phyloP scores from a whole-genome alignment of 2,329 filamentous ascomycete species.

The Colletotrichum tanaceti region DNA sequence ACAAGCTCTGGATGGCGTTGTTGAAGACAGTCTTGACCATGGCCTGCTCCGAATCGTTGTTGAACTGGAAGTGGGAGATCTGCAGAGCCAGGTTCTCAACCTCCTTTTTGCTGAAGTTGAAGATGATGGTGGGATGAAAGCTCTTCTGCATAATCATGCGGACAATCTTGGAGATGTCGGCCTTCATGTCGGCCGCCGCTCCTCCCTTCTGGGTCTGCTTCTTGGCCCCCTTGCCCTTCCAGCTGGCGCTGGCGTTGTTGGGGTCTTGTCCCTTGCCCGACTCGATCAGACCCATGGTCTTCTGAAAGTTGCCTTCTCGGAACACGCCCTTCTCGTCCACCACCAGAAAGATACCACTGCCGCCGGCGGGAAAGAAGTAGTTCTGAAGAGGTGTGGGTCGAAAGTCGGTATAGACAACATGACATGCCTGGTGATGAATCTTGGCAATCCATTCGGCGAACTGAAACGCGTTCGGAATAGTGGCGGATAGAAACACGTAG shows the following conservation, averaged over 20 bases:
- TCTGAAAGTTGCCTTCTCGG: conserved; percentile 96
- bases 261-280: conserved; percentile 89
- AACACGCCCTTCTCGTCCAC: conserved; percentile 98
- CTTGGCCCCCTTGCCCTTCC: conserved; percentile 88
- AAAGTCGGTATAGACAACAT: conserved; percentile 99
- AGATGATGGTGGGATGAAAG: conserved; percentile 98
- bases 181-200: conserved; percentile 69
- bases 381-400: conserved; percentile 95
- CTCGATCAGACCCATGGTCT: conserved; percentile 90
- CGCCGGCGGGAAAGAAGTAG: conserved; percentile 95
- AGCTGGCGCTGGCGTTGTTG: conserved; percentile 80
- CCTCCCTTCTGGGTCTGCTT: conserved; percentile 93
- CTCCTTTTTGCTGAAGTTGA: conserved; percentile 98
- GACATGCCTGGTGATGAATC: conserved; percentile 96
- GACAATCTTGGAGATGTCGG: conserved; percentile 97
- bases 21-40: conserved; percentile 96
- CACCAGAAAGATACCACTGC: conserved; percentile 91
- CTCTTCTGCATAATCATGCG: conserved; percentile 99
- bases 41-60: conserved; percentile 93
- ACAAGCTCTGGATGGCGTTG: conserved; percentile 91
- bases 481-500: conserved; percentile 98
- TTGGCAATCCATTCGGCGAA: conserved; percentile 99
- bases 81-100: conserved; percentile 91
- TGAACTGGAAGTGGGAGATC: conserved; percentile 90
- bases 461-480: conserved; percentile 98